Evolutionary conservation across 352 stramenopile species (phyloP), one percentile per base, ranked within the genome.

Genomic region (Phytopythium ostracodes): DNA sequence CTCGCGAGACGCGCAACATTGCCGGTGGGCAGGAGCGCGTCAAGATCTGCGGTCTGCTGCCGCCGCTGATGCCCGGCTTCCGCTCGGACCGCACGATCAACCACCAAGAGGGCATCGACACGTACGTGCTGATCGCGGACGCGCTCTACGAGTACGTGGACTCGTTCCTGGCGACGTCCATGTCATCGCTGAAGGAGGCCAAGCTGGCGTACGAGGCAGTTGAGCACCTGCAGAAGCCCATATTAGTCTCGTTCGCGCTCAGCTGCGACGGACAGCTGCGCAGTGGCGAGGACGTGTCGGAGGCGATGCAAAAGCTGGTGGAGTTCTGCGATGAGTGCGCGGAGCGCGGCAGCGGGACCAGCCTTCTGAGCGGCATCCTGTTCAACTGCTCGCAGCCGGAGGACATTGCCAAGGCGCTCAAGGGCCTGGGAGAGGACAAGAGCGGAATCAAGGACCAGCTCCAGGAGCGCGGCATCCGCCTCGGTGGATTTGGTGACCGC

Each of bases 301-400:
- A 87, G 35, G 78, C 73, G 9, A 76, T 96, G 42, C 55, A 63
- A 42, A 65, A 70, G 59, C 53, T 89, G 38, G 38, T 86, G 24
- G 70, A 76, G n/a, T 87, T 85, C 52, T 71, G 65, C 44, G 59
- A 56, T n/a, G 49, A 65, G 25, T 24, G 53, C 22, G 58, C 36
- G 20, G 43, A 25, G 27, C 44, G 72, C 29, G 42, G 14, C 10
- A 62, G 63, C 12, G 52, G 57, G 12, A 59, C 20, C 60, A 84
- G 59, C 46, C 60, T 63, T 63, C 67, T 97, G 4, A 66, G 75
- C 27, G 90, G 64, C 44, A 75, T 98, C 36, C 63, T 98, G 17
- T 97, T 98, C 64, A 98, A 97, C 68, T 98, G 89, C 64, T 92
- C 76, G 58, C 87, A 97, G 51, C 93, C 93, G 0, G 93, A 98